A percentile compares a stretch with the other conserved stretches of the same genome.
These are phyloP conservation scores for Balamuthia mandrillaris DNA, from an alignment of 208 protist species.

Conservation along the genomic window DNA sequence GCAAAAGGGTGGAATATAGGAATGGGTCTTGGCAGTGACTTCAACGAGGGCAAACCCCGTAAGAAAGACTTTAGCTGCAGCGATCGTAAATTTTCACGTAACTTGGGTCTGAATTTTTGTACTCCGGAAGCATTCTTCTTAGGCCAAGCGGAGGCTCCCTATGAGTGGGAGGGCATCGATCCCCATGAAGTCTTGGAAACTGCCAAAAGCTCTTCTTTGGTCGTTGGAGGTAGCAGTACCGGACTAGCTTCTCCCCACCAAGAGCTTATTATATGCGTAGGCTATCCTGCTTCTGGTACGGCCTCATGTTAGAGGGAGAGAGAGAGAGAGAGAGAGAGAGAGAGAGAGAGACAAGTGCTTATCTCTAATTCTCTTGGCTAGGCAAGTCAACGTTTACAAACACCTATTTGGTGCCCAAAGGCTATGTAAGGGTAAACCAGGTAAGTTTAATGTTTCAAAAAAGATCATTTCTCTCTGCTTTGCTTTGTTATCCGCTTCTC, in stretches of 20 bases:
- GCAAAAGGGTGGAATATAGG: too few relatives aligned
- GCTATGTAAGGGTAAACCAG: conserved; percentile 75
- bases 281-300: conserved; percentile 80
- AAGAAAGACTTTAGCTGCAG: conserved; percentile 87
- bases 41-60: neutral
- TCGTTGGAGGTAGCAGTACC: neutral
- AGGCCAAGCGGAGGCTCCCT: conserved; percentile 18
- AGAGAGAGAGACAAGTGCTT: too few relatives aligned
- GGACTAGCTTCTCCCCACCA: conserved; percentile 23
- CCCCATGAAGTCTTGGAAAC: neutral
- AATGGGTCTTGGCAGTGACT: neutral
- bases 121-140: conserved; percentile 86
- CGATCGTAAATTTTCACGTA: conserved; percentile 84
- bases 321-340: too few relatives aligned
- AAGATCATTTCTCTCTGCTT: too few relatives aligned
- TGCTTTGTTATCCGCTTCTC: neutral
- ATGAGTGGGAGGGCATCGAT: conserved; percentile 16
- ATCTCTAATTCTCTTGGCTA: too few relatives aligned
- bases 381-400: conserved; percentile 84
- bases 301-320: too few relatives aligned
- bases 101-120: conserved; percentile 75
- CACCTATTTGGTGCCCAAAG: conserved; percentile 75
- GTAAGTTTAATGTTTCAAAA: neutral
- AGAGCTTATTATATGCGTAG: conserved; percentile 82
- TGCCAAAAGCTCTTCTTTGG: neutral